These are phyloP conservation scores for Galerina marginata DNA, from an alignment of 768 basidiomycete species.

Conservation along the genomic window DNA sequence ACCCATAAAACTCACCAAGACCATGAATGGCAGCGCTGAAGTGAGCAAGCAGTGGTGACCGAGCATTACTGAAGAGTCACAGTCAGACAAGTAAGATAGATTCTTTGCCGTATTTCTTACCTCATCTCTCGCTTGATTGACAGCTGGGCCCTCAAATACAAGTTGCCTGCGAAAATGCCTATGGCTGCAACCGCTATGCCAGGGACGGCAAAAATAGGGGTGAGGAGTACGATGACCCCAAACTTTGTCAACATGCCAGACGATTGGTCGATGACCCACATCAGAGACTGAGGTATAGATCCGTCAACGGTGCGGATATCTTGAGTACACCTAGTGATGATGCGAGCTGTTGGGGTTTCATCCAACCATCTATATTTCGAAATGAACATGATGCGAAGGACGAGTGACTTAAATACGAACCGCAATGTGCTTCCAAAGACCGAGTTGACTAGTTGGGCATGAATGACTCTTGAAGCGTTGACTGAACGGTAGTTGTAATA, in stretches of 20 bases:
- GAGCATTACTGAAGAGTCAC: conserved; percentile 20
- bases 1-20: conserved; percentile 37
- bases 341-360: conserved; percentile 21
- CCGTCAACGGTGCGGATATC: conserved; percentile 52
- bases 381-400: background rate
- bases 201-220: conserved; percentile 49
- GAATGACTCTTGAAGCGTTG: conserved; percentile 28
- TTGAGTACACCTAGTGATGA: conserved; percentile 25
- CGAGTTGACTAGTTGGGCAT: conserved; percentile 16
- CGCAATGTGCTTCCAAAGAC: conserved; percentile 22
- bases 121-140: conserved; percentile 49
- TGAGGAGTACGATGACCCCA: conserved; percentile 44
- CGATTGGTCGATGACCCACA: conserved; percentile 30
- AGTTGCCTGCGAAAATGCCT: conserved; percentile 46
- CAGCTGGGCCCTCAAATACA: conserved; percentile 49
- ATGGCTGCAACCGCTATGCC: conserved; percentile 44
- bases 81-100: background rate
- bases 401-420: background rate
- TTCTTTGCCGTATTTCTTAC: conserved; percentile 13
- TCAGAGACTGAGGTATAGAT: conserved; percentile 35
- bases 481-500: conserved; percentile 40
- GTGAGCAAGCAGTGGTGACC: conserved; percentile 24
- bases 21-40: conserved; percentile 53
- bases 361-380: conserved; percentile 35
- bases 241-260: conserved; percentile 43